These are phyloP conservation scores for Elsinoe ampelina DNA, from an alignment of 2,329 filamentous ascomycete genomes.

Conservation along the genomic window DNA sequence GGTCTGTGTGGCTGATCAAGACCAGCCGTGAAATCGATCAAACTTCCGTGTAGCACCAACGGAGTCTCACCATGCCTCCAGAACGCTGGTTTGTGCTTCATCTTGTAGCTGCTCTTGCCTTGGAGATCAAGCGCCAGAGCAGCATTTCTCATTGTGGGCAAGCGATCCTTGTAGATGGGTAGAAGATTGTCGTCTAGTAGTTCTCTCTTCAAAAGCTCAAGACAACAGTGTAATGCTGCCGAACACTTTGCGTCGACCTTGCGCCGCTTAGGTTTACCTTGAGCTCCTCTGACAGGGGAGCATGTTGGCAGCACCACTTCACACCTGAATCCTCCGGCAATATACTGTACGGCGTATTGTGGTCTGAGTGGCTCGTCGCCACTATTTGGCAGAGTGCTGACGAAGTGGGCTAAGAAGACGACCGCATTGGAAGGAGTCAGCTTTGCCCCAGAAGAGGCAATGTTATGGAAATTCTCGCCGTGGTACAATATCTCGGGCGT, in stretches of 20 bases:
- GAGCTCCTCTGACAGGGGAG: constrained; percentile 59
- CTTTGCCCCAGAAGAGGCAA: constrained; percentile 62
- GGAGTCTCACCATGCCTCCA: constrained; percentile 53
- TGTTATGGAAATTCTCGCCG: constrained; percentile 44
- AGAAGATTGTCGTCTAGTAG: constrained; percentile 66
- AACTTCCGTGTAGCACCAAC: constrained; percentile 48
- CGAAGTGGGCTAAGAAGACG: constrained; percentile 62
- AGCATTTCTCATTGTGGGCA: constrained; percentile 81
- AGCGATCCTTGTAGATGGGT: constrained; percentile 59
- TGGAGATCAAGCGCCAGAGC: constrained; percentile 71
- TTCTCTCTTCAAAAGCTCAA: constrained; percentile 55
- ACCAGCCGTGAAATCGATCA: constrained; percentile 52
- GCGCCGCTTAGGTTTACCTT: constrained; percentile 54
- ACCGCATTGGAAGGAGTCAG: constrained; percentile 70
- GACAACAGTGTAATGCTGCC: constrained; percentile 76
- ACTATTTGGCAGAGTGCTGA: constrained; percentile 54
- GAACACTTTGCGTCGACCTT: constrained; percentile 79
- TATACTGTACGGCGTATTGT: constrained; percentile 52
- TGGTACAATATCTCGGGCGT: constrained; percentile 37
- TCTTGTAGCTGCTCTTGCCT: constrained; percentile 62
- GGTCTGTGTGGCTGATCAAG: constrained; percentile 53
- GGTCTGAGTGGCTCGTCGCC: constrained; percentile 43
- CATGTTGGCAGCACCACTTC: constrained; percentile 69
- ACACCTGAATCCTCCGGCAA: constrained; percentile 56
- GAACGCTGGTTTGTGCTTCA: constrained; percentile 67